Base-by-base conservation (phyloP, 2,329 filamentous ascomycete genomes). In the Arthroderma uncinatum region DNA sequence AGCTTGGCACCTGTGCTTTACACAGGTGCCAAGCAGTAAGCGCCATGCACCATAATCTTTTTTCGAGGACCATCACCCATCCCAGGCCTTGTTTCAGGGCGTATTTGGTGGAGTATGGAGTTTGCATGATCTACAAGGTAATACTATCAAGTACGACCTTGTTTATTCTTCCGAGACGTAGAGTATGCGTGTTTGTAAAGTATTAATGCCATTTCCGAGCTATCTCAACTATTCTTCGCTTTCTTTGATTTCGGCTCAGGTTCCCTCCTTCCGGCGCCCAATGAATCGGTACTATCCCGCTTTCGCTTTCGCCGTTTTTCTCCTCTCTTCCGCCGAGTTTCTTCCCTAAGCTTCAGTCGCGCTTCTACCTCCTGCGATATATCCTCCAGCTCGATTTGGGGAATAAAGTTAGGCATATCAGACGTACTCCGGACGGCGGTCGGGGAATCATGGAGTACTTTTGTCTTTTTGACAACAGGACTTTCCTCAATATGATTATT, bases 351-450 rank as follows among this genome's bases (percentile, higher is more conserved):
- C 48, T 66, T 68, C 36, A 76, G 57, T n/a, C 73, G 66, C 16
- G 70, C 69, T 55, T 75, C 73, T 0, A 78, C 75, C 52, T 75
- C 74, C 9, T 67, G 70, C 2, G 73, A 74, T 50, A 76, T 76
- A 58, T 76, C 74, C 55, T 76, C 73, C 23, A 68, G 71, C 39
- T 72, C 70, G 14, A 68, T 58, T 2, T 50, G 19, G 5, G 42
- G 57, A 10, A 55, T 53, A 9, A 53, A 44, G n/a, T 56, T 10
- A 12, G 42, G 16, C 33, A 55, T 47, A n/a, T 12, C 28, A 39
- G 23, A 16, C 0, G 12, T 16, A 30, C 25, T 19, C 25, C 23
- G 14, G 10, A n/a, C 4, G 4, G n/a, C 25, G 28, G 28, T 2
- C 9, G 39, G 33, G 62, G 55, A 21, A 62, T 58, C 16, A 62